phyloP scores from a whole-genome alignment of 2,329 filamentous ascomycete genomes.

The Cryphonectria naterciae region DNA sequence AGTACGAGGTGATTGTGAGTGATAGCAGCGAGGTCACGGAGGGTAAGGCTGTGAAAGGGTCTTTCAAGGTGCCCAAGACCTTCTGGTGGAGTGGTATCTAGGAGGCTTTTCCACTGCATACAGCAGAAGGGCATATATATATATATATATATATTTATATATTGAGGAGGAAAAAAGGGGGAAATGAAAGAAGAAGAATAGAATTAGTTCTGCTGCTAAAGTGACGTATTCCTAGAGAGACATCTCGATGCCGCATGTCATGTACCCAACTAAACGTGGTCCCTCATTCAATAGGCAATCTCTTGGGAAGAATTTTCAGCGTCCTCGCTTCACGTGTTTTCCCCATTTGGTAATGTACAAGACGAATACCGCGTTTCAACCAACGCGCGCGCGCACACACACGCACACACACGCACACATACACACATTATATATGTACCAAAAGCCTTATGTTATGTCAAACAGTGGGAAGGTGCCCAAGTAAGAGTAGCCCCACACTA shows the following conservation, averaged over 20 bases:
- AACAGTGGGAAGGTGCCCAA: background rate
- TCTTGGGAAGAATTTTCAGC: background rate
- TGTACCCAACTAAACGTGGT: background rate
- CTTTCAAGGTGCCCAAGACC: constrained; percentile 63
- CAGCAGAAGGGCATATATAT: background rate
- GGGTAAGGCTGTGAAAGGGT: constrained; percentile 51
- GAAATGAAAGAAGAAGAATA: background rate
- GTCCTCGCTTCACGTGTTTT: background rate
- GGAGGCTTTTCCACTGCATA: background rate
- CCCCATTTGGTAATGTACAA: background rate
- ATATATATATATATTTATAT: background rate
- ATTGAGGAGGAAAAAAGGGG: background rate
- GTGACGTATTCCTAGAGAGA: too few relatives aligned
- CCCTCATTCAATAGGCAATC: background rate
- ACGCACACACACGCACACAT: background rate
- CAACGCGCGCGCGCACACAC: background rate
- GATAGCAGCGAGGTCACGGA: constrained; percentile 57
- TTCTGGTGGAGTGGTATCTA: constrained; percentile 70
- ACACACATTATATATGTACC: background rate
- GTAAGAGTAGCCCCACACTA: background rate
- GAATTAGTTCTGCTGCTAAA: background rate
- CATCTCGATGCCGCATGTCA: background rate
- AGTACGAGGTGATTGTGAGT: constrained; percentile 65
- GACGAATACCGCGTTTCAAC: background rate
- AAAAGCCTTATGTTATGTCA: background rate